phyloP scores from a whole-genome alignment of 2,329 filamentous ascomycete genomes.

The Albophoma yamanashiensis region DNA sequence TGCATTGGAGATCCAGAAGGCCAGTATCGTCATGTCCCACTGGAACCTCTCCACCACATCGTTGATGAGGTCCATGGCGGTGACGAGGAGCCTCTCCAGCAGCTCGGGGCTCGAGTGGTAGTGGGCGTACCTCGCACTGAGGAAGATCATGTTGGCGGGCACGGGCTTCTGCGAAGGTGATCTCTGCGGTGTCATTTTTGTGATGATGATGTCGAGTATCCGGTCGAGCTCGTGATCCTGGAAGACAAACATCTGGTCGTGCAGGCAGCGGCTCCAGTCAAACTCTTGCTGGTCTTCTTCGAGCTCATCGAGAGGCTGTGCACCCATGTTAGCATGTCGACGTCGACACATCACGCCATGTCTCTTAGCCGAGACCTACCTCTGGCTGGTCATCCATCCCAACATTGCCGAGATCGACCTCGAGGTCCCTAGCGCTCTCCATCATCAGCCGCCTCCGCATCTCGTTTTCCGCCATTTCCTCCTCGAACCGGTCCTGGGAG shows the following conservation, averaged over 20 bases:
- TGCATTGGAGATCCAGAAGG: constrained; percentile 97
- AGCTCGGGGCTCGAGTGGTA: constrained; percentile 88
- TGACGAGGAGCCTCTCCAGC: constrained; percentile 66
- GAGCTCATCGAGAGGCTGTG: constrained; percentile 60
- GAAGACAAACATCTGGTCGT: constrained; percentile 99
- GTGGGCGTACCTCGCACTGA: constrained; percentile 90
- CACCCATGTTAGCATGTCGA: constrained; percentile 11
- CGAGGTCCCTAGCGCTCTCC: constrained; percentile 94
- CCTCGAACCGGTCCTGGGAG: constrained; percentile 87
- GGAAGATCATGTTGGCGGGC: constrained; percentile 91
- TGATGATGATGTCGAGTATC: constrained; percentile 92
- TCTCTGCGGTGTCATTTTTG: constrained; percentile 92
- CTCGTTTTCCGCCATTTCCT: constrained; percentile 94
- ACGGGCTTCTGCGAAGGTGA: constrained; percentile 97
- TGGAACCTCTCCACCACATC: constrained; percentile 90
- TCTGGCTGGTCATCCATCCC: constrained; percentile 94
- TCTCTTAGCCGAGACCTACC: constrained; percentile 35
- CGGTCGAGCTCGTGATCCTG: constrained; percentile 86
- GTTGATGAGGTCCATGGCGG: constrained; percentile 93
- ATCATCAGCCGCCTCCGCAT: constrained; percentile 97
- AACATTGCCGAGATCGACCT: constrained; percentile 91
- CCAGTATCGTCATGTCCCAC: constrained; percentile 99
- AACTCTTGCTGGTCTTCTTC: constrained; percentile 90
- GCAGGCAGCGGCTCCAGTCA: constrained; percentile 85
- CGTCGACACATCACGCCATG: not conserved